Base-by-base conservation (phyloP, 805 yeast species). In the Blastobotrys americana region DNA sequence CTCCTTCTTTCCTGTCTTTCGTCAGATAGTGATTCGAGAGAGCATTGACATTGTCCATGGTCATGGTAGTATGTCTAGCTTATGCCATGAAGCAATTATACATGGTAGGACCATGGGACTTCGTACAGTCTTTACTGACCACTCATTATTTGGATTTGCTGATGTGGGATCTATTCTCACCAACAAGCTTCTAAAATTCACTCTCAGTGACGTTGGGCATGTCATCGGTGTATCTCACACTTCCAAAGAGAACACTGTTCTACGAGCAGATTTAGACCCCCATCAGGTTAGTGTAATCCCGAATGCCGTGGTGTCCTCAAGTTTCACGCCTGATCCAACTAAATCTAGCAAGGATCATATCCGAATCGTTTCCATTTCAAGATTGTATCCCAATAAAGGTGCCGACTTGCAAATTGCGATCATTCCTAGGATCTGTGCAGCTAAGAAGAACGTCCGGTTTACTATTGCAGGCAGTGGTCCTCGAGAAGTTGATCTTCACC, bases 381-480 rank as follows among this genome's bases (percentile, higher is more conserved):
- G 99, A 52, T 68, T 93, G 18, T 93, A 84, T 59, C 94, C 94
- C n/a, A 93, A 93, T 61, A 93, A 93, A 60, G 99, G 99, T 28
- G 93, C 95, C 0, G 98, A 89, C 57, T 68, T 93, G 17, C 66
- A 93, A 17, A 80, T 84, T 2, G 93, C 86, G 0, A 74, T 87
- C 10, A 83, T 93, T 18, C 99, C 99, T 0, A 68, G 79, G 34
- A 79, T 93, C 3, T 93, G 98, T 59, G 57, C 67, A 4, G 61
- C 66, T 13, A 74, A 79, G 44, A 71, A 76, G 0, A 73, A 77
- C 15, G 89, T 89, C 1, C 76, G 78, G 42, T 89, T 93, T 53
- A 63, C 90, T 2, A 78, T 93, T 38, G 99, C 97, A 2, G 99
- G 99, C 9, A 94, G 87, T 63, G 99, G 99, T 0, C 99, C 99